phyloP scores from a whole-genome alignment of 495 filamentous ascomycete species.

The Penicillium arizonense region DNA sequence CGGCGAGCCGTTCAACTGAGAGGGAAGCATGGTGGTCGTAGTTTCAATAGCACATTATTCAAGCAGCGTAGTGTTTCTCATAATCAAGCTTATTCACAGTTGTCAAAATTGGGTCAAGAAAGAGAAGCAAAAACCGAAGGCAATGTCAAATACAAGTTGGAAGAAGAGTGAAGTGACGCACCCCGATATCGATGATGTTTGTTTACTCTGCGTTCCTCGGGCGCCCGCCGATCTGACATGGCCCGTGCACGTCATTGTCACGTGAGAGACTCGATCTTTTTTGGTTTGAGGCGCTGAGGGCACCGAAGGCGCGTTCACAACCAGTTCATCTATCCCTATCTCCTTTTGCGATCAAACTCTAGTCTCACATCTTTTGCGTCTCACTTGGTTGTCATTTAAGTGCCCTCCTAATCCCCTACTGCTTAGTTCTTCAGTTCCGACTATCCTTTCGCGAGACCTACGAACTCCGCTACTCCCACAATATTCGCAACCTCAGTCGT shows the following conservation, averaged over 20 bases:
- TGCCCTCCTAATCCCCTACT: neutral
- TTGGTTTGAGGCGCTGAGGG: slow-evolving; percentile 21
- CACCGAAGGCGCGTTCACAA: neutral
- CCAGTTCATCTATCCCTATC: neutral
- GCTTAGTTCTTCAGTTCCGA: neutral
- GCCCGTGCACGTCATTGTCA: slow-evolving; percentile 26
- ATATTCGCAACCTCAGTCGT: neutral
- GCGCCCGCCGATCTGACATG: slow-evolving; percentile 34
- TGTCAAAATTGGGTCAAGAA: neutral
- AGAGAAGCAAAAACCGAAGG: neutral
- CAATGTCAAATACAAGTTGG: slow-evolving; percentile 3
- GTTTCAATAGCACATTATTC: slow-evolving; percentile 36
- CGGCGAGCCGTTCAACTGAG: slow-evolving; percentile 45
- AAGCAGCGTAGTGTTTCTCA: slow-evolving; percentile 10
- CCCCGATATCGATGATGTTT: slow-evolving; percentile 33
- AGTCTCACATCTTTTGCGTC: neutral
- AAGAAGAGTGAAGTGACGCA: slow-evolving; percentile 17
- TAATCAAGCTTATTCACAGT: slow-evolving; percentile 9
- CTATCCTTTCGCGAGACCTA: neutral
- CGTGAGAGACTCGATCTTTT: slow-evolving; percentile 19
- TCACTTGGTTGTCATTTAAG: neutral
- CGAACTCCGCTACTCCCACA: neutral
- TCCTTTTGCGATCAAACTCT: neutral
- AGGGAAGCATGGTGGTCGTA: slow-evolving; percentile 40
- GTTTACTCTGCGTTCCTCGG: slow-evolving; percentile 43